Evolutionary conservation across 768 basidiomycete genomes (phyloP).

Genomic region (Macrolepiota albuminosa): DNA sequence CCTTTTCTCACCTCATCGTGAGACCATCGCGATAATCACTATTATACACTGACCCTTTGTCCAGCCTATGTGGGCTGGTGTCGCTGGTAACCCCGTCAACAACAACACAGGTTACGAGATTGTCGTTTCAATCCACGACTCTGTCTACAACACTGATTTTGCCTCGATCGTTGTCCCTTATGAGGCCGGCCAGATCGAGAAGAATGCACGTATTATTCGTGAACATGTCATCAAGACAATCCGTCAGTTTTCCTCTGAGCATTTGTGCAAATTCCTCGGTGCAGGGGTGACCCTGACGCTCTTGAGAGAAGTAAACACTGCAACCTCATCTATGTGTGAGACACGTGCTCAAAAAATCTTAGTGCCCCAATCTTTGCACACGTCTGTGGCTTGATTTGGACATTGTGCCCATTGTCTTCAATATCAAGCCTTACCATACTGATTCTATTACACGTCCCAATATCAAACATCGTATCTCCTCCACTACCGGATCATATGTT

Average conservation of each 20-base stretch:
- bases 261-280: constrained; percentile 84
- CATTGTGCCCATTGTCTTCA: constrained; percentile 81
- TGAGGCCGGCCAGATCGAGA: constrained; percentile 43
- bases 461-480: constrained; percentile 78
- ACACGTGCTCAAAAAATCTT: constrained; percentile 15
- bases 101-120: constrained; percentile 62
- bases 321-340: constrained; percentile 11
- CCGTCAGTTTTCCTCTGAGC: constrained; percentile 68
- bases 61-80: constrained; percentile 87
- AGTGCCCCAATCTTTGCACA: constrained; percentile 81
- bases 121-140: constrained; percentile 79
- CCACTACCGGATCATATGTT: constrained; percentile 73
- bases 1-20: constrained; percentile 65
- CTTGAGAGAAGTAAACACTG: constrained; percentile 55
- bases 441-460: constrained; percentile 76
- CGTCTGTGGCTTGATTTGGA: constrained; percentile 80
- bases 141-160: constrained; percentile 81
- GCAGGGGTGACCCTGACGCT: constrained; percentile 72
- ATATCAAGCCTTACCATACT: constrained; percentile 79
- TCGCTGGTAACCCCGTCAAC: constrained; percentile 59
- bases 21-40: constrained; percentile 22
- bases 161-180: constrained; percentile 54
- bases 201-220: constrained; percentile 59
- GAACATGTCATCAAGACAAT: constrained; percentile 58
- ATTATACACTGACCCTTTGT: constrained; percentile 18